These are phyloP conservation scores for Apiospora rasikravindrae DNA, from an alignment of 2,329 filamentous ascomycete genomes.

Conservation along the genomic window DNA sequence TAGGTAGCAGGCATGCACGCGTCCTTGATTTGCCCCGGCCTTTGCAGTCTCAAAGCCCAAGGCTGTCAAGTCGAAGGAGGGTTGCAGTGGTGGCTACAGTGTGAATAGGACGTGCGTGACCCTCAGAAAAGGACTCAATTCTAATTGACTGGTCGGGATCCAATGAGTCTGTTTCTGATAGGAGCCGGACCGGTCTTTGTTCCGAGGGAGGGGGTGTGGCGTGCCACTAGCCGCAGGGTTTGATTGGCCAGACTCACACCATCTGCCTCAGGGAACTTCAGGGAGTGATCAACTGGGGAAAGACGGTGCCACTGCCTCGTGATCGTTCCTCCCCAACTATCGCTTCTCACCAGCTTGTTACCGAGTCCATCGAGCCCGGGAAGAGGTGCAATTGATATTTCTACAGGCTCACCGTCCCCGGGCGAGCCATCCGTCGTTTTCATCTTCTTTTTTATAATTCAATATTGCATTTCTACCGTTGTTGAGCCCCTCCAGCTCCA, in stretches of 20 bases:
- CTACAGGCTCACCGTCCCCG: not conserved
- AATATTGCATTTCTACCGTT: not conserved
- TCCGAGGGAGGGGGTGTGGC: slow-evolving; percentile 18
- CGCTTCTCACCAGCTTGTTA: slow-evolving; percentile 18
- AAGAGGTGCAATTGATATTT: slow-evolving; percentile 16
- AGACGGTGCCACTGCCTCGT: slow-evolving; percentile 20
- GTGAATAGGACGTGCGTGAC: not conserved
- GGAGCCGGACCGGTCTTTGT: slow-evolving; percentile 10
- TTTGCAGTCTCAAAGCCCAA: too few species aligned
- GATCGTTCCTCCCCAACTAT: slow-evolving; percentile 20
- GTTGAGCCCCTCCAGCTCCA: slow-evolving; percentile 6
- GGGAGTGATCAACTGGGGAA: slow-evolving; percentile 21
- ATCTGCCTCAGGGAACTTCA: slow-evolving; percentile 17
- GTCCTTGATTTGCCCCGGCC: not conserved
- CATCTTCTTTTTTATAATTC: slow-evolving; percentile 13
- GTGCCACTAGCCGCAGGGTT: slow-evolving; percentile 14
- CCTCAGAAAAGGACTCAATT: not conserved
- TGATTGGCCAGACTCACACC: slow-evolving; percentile 17
- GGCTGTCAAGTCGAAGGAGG: slow-evolving; percentile 9
- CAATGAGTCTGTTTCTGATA: slow-evolving; percentile 2
- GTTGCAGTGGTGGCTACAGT: not conserved
- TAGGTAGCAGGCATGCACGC: not conserved
- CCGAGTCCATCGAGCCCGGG: slow-evolving; percentile 14
- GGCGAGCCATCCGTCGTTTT: not conserved
- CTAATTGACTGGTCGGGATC: not conserved